Evolutionary conservation across 129 eudicot genomes (phyloP).

Genomic region (Flaveria trinervia): DNA sequence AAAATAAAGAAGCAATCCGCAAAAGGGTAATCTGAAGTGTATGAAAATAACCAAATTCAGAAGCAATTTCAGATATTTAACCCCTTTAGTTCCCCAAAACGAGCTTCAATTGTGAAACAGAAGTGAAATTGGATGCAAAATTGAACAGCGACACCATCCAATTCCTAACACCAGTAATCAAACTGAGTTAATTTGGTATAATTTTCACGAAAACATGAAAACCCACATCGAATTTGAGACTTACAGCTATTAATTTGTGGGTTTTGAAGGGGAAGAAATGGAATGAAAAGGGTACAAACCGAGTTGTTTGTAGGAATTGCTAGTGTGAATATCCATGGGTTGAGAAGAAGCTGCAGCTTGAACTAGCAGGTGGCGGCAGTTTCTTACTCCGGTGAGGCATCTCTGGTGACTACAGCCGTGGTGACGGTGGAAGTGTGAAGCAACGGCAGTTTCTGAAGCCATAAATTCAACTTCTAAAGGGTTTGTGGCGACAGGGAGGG

Average conservation of each 20-base stretch:
- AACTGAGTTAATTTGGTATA: no score
- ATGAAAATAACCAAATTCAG: no score
- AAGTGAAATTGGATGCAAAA: background rate
- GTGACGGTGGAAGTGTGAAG: constrained; percentile 24
- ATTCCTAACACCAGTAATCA: no score
- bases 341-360: constrained; percentile 52
- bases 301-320: constrained; percentile 71
- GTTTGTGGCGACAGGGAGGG: no score
- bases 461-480: constrained; percentile 2
- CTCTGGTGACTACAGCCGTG: constrained; percentile 18
- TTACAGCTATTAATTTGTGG: no score
- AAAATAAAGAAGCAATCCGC: background rate
- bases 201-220: no score
- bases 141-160: background rate
- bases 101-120: background rate
- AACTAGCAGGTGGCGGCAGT: constrained; percentile 14
- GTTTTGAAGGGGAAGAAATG: background rate
- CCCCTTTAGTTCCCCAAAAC: background rate
- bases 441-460: constrained; percentile 4
- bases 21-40: background rate
- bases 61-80: no score
- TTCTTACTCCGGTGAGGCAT: constrained; percentile 1
- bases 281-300: constrained; percentile 47
- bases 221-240: no score
- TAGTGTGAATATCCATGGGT: constrained; percentile 52